Base-by-base conservation (phyloP, 495 filamentous ascomycete species). In the Aspergillus nidulans region DNA sequence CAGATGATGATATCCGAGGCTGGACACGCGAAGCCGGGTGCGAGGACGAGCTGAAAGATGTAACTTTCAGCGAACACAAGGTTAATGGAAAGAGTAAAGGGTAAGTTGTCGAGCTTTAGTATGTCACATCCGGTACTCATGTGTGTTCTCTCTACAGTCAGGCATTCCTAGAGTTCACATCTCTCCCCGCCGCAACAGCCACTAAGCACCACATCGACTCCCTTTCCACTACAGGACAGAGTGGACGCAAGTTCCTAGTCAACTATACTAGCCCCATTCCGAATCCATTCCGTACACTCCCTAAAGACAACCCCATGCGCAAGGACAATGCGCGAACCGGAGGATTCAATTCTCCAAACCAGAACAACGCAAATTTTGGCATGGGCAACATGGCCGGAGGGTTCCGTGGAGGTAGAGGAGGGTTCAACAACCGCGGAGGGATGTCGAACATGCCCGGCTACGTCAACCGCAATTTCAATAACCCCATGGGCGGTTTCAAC, bases 31-130 rank as follows among this genome's bases (percentile, higher is more conserved):
- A 88, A 55, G 87, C 85, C 25, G 78, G 77, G 8, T 87, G 81
- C 58, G 94, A 97, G 65, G 80, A 84, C 42, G 90, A 95, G 62
- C 77, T 98, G 19, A 90, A 90, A 63, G 92, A 96, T 52, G 85
- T 97, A 40, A 95, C 92, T 1, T 97, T 97, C 63, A 95, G 87
- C 57, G 94, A 98, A 66, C 94, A 97, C 70, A 98, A 98, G 70
- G 91, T 97, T 13, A 98, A 98, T 62, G 94, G 94, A 51, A 98
- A 98, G 70, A 94, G 89, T 68, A 97, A 97, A 74, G 91, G 92
- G 92, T 96, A 77, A 60, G 86, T 21, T 26, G 44, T 46, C 23
- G 25, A 18, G 26, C n/a, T 51, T 24, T 18, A 30, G 24, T 15
- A 9, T n/a, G 23, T 7, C 3, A 18, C 36, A 13, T 10, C 30